Evolutionary conservation across 768 basidiomycete genomes (phyloP), one percentile per base, ranked within the genome.

Genomic region (Rhizopogon sp.): DNA sequence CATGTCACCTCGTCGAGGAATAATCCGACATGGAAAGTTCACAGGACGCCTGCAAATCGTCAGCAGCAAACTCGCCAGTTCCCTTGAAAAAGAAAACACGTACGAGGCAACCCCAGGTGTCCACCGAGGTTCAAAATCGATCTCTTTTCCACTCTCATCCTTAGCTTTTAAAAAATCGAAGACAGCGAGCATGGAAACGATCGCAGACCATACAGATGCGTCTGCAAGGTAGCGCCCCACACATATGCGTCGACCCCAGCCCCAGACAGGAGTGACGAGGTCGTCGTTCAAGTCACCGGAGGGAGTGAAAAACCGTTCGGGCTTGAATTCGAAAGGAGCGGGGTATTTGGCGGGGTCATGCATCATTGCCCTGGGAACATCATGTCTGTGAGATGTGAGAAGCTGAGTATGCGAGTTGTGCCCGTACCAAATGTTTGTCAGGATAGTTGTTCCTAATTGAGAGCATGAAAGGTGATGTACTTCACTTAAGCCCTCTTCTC

Each of bases 121-220:
- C 25, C 70, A 69, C 44, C 63, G 41, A 3, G 66, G 67, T 6
- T 43, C 46, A 54, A 68, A 56, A 43, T 63, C 41, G n/a, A 69
- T 61, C 10, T 60, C 35, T 37, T 37, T 37, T 5, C 76, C 74
- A 49, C 66, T 56, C 20, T 52, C 58, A 42, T 73, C 72, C 5
- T 66, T 41, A 1, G 71, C 67, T 56, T 74, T 76, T 2, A 59
- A 57, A 35, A 79, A 72, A n/a, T 70, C 56, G 51, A 79, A 74
- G 6, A 66, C 59, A 5, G 76, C 64, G 11, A 77, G 62, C 31
- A 75, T 66, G 33, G 66, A 71, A 13, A 68, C 56, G 6, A 77
- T 68, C 44, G 67, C 70, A 20, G 75, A 57, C 61, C 75, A 77
- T 45, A 75, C 33, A 0, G 71, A 67, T 45, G 65, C 60, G 45